These are phyloP conservation scores for Rhodomyrtus psidioides DNA, from an alignment of 441 rosid species.

Conservation along the genomic window DNA sequence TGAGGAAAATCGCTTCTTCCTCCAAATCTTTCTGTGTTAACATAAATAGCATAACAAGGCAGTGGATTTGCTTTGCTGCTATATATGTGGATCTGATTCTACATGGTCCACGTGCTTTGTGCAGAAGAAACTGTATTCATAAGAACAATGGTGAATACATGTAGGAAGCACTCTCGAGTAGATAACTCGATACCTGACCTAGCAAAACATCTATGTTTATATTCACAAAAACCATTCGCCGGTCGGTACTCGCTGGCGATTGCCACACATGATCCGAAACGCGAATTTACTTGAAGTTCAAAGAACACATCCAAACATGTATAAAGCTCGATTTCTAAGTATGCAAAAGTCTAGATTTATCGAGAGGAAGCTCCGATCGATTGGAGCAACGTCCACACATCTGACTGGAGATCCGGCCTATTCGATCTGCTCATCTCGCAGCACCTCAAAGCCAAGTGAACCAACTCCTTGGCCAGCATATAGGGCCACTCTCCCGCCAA, in stretches of 20 bases:
- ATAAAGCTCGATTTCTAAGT: neutral
- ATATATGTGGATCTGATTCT: neutral
- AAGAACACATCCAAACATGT: neutral
- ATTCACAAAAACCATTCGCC: neutral
- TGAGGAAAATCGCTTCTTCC: too few relatives aligned
- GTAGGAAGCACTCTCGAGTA: neutral
- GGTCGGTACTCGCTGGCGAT: neutral
- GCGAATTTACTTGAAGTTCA: neutral
- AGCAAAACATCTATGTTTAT: neutral
- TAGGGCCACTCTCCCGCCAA: slow-evolving; percentile 97
- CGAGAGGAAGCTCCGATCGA: slow-evolving; percentile 88
- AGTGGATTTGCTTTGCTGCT: neutral
- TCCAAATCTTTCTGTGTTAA: too few relatives aligned
- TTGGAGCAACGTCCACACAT: slow-evolving; percentile 82
- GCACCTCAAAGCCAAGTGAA: slow-evolving; percentile 80
- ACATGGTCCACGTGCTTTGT: neutral
- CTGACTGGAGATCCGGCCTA: slow-evolving; percentile 83
- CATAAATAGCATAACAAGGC: neutral
- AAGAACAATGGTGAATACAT: neutral
- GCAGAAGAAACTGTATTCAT: neutral
- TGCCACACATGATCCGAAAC: neutral
- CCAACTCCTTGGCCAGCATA: slow-evolving; percentile 75
- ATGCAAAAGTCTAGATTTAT: neutral
- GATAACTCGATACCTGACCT: neutral
- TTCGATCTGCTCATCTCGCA: slow-evolving; percentile 55